phyloP scores from a whole-genome alignment of 2,329 filamentous ascomycete genomes.

The Rhynchosporium agropyri region DNA sequence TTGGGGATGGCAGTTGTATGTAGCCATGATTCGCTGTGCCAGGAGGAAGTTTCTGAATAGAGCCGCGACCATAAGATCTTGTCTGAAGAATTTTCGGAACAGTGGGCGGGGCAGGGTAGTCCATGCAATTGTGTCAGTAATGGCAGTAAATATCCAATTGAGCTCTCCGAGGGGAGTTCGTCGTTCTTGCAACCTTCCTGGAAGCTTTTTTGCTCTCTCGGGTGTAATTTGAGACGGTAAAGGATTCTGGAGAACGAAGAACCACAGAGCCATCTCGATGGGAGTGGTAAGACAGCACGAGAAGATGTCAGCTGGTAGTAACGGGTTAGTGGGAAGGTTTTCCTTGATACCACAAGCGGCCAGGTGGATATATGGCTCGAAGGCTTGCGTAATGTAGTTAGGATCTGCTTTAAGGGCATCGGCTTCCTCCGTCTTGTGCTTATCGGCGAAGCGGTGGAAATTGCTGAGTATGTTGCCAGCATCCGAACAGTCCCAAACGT shows the following conservation, averaged over 20 bases:
- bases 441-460: slow-evolving; percentile 91
- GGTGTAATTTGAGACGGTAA: slow-evolving; percentile 68
- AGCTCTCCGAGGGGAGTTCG: slow-evolving; percentile 92
- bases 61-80: slow-evolving; percentile 98
- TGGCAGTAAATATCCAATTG: slow-evolving; percentile 99
- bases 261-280: slow-evolving; percentile 95
- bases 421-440: slow-evolving; percentile 87
- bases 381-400: slow-evolving; percentile 77
- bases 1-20: slow-evolving; percentile 93
- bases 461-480: slow-evolving; percentile 94
- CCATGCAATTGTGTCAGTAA: slow-evolving; percentile 98
- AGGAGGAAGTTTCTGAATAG: slow-evolving; percentile 95
- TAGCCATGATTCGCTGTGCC: slow-evolving; percentile 92
- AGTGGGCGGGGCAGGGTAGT: slow-evolving; percentile 86
- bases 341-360: slow-evolving; percentile 90
- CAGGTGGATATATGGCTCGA: slow-evolving; percentile 77
- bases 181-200: slow-evolving; percentile 88
- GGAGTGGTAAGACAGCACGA: slow-evolving; percentile 95
- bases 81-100: slow-evolving; percentile 95
- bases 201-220: slow-evolving; percentile 84
- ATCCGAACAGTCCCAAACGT: slow-evolving; percentile 97
- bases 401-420: slow-evolving; percentile 77
- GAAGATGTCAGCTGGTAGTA: slow-evolving; percentile 91
- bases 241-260: slow-evolving; percentile 88
- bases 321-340: slow-evolving; percentile 90